A percentile compares a stretch with the other conserved stretches of the same genome.
These are phyloP conservation scores for Capillidium rhysosporum DNA, from an alignment of 371 early-diverging fungal species.

Conservation along the genomic window DNA sequence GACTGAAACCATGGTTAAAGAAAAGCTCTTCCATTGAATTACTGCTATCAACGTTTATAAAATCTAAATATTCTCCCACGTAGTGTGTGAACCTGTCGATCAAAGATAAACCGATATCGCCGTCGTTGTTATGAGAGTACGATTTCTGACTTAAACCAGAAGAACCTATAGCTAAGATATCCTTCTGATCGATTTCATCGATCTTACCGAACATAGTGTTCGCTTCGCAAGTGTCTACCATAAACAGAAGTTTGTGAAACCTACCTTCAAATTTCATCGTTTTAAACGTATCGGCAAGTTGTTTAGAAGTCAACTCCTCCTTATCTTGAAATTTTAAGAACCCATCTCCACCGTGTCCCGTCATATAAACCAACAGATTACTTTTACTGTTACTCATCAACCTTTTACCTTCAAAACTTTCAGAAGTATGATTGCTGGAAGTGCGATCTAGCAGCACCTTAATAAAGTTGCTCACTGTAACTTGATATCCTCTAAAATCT, in stretches of 20 bases:
- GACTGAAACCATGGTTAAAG: slow-evolving; percentile 4
- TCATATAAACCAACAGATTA: slow-evolving; percentile 89
- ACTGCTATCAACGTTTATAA: slow-evolving; percentile 52
- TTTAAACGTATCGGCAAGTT: slow-evolving; percentile 84
- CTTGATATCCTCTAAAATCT: slow-evolving; percentile 95
- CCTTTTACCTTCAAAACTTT: slow-evolving; percentile 41
- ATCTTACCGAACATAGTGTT: slow-evolving; percentile 83
- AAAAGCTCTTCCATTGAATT: slow-evolving; percentile 54
- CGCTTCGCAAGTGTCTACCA: slow-evolving; percentile 96
- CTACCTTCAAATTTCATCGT: slow-evolving; percentile 90
- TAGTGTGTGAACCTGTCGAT: slow-evolving; percentile 93
- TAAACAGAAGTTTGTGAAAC: slow-evolving; percentile 88
- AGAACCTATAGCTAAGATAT: slow-evolving; percentile 78
- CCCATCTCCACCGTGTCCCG: slow-evolving; percentile 95
- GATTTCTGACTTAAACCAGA: slow-evolving; percentile 71
- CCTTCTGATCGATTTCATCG: slow-evolving; percentile 42
- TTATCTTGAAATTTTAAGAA: slow-evolving; percentile 95
- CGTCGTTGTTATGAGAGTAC: slow-evolving; percentile 83
- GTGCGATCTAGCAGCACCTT: slow-evolving; percentile 63
- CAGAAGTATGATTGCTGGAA: background rate
- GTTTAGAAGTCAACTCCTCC: slow-evolving; percentile 83
- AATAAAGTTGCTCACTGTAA: slow-evolving; percentile 93
- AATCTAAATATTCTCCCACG: slow-evolving; percentile 73
- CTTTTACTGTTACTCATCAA: slow-evolving; percentile 82
- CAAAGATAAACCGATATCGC: slow-evolving; percentile 84